Conservation (phyloP, 371 early-diverging fungal genomes). For the Batkoa obscura region DNA sequence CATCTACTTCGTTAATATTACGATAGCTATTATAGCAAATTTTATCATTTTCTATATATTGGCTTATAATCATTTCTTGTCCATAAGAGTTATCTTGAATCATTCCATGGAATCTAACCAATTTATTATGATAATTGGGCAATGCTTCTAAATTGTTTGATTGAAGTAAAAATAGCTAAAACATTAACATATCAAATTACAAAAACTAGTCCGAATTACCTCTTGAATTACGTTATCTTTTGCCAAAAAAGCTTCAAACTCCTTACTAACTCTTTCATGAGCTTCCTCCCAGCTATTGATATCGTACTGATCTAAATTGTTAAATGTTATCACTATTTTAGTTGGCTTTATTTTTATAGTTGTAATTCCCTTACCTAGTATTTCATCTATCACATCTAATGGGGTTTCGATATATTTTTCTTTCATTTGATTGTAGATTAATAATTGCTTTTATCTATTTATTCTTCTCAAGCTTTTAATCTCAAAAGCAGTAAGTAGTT, state of each 20-base stretch:
- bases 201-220: neutral
- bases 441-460: no score
- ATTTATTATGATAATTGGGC: constrained; percentile 12
- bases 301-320: neutral
- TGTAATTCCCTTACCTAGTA: neutral
- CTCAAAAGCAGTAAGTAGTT: no score
- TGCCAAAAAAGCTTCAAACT: neutral
- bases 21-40: no score
- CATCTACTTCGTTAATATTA: no score
- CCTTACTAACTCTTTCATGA: neutral
- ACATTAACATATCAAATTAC: neutral
- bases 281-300: neutral
- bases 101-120: constrained; percentile 45
- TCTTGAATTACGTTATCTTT: neutral
- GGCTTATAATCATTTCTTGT: neutral
- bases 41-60: neutral
- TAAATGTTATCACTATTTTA: neutral
- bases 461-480: no score
- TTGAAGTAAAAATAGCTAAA: neutral
- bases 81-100: constrained; percentile 24
- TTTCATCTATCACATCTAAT: neutral
- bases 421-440: no score
- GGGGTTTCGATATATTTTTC: neutral
- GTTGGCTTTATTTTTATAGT: neutral
- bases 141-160: neutral